Conservation (phyloP, 2,329 filamentous ascomycete species). For the Plenodomus lindquistii region DNA sequence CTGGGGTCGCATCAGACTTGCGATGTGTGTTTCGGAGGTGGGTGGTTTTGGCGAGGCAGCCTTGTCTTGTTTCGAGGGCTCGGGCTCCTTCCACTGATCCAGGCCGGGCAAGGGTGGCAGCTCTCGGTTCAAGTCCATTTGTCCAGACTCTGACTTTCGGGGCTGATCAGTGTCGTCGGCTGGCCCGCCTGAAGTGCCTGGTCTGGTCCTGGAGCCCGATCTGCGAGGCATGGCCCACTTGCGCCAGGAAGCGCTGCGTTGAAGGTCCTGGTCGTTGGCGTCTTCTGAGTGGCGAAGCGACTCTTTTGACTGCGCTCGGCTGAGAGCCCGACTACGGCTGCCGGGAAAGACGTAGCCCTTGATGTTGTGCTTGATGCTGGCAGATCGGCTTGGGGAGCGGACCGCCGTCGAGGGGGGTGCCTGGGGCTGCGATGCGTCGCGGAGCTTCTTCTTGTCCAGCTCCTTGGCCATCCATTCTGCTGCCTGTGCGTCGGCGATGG, state of each 20-base stretch:
- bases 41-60: constrained; percentile 20
- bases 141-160: constrained; percentile 28
- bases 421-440: constrained; percentile 24
- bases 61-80: constrained; percentile 18
- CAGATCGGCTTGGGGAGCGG: constrained; percentile 40
- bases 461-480: constrained; percentile 52
- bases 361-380: constrained; percentile 45
- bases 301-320: constrained; percentile 40
- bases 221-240: constrained; percentile 44
- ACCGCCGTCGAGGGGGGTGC: constrained; percentile 22
- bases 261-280: constrained; percentile 20
- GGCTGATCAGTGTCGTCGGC: constrained; percentile 24
- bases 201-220: constrained; percentile 38
- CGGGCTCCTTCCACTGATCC: constrained; percentile 43
- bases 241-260: constrained; percentile 41
- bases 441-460: constrained; percentile 44
- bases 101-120: constrained; percentile 53
- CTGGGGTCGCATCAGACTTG: constrained; percentile 41
- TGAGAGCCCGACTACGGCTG: constrained; percentile 27
- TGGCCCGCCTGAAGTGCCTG: constrained; percentile 34
- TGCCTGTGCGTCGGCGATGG: constrained; percentile 45
- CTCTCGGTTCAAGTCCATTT: constrained; percentile 52
- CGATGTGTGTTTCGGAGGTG: constrained; percentile 34
- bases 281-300: constrained; percentile 27
- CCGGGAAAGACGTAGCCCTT: constrained; percentile 50